Evolutionary conservation across 225 moss, liverwort and hornwort genomes (phyloP).

Genomic region (Rhytidiadelphus loreus): DNA sequence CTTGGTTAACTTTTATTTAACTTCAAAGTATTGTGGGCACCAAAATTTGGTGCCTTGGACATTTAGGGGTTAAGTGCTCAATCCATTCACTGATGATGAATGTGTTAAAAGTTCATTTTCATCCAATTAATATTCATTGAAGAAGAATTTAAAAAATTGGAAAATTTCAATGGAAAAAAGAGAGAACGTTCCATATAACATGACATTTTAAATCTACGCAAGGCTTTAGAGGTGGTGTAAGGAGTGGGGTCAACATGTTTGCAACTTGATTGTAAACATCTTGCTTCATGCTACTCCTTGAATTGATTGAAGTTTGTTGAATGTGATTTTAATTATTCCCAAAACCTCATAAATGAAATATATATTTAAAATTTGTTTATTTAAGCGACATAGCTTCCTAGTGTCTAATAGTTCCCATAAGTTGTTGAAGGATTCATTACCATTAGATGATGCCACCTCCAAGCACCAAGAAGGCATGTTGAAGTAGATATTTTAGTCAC

Average conservation of each 20-base stretch:
- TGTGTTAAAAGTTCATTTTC: background rate
- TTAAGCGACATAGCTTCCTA: rapidly evolving
- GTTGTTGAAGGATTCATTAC: background rate
- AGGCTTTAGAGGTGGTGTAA: background rate
- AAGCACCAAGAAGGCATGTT: too few species aligned
- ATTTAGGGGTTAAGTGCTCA: background rate
- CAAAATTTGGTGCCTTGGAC: too few species aligned
- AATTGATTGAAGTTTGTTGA: background rate
- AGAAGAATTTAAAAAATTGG: too few species aligned
- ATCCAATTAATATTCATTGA: background rate
- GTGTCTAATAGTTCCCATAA: background rate
- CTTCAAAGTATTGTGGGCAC: too few species aligned
- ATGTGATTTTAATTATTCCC: background rate
- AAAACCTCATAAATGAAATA: background rate
- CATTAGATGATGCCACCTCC: background rate
- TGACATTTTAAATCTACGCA: background rate
- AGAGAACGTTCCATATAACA: too few species aligned
- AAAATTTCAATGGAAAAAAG: background rate
- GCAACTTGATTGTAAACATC: too few species aligned
- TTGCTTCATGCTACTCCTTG: background rate
- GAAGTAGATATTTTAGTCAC: too few species aligned
- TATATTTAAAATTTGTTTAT: background rate
- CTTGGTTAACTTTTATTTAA: too few species aligned
- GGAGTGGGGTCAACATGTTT: too few species aligned
- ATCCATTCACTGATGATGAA: background rate